Evolutionary conservation across 768 basidiomycete genomes (phyloP).

Genomic region (Coprinopsis strossmayeri): DNA sequence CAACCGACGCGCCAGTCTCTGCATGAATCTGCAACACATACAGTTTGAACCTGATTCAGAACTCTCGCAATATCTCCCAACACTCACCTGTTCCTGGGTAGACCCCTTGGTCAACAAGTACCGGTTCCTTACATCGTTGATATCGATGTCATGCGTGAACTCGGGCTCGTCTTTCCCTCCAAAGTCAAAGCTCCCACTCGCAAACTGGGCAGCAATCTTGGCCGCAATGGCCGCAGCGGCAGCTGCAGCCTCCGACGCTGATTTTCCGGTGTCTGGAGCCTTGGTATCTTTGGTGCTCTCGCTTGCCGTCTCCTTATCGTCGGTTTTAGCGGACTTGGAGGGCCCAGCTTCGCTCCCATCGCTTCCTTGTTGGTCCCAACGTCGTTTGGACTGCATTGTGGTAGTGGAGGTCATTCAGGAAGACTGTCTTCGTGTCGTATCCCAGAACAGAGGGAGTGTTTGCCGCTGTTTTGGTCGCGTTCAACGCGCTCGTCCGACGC

Average conservation of each 20-base stretch:
- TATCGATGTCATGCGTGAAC: constrained; percentile 89
- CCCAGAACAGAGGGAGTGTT: too few species aligned
- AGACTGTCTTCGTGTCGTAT: too few species aligned
- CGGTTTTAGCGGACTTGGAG: too few species aligned
- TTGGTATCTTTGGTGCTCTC: too few species aligned
- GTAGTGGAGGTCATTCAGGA: too few species aligned
- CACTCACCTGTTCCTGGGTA: constrained; percentile 81
- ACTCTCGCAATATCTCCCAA: not conserved
- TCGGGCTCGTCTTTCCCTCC: constrained; percentile 62
- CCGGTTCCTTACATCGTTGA: constrained; percentile 92
- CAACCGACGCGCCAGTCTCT: constrained; percentile 88
- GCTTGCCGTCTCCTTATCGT: too few species aligned
- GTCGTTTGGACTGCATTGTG: too few species aligned
- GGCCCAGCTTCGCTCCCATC: too few species aligned
- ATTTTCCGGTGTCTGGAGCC: constrained; percentile 54
- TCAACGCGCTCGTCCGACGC: too few species aligned
- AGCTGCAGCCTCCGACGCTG: constrained; percentile 61
- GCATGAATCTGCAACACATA: constrained; percentile 62
- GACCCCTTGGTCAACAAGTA: constrained; percentile 91
- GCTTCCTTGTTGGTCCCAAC: too few species aligned
- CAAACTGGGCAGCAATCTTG: constrained; percentile 89
- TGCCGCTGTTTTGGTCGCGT: too few species aligned
- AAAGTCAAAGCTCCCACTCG: constrained; percentile 36
- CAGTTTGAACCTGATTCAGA: not conserved
- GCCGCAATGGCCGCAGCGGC: constrained; percentile 83